Evolutionary conservation across 2,329 filamentous ascomycete genomes (phyloP).

Genomic region (Aspergillus jensenii): DNA sequence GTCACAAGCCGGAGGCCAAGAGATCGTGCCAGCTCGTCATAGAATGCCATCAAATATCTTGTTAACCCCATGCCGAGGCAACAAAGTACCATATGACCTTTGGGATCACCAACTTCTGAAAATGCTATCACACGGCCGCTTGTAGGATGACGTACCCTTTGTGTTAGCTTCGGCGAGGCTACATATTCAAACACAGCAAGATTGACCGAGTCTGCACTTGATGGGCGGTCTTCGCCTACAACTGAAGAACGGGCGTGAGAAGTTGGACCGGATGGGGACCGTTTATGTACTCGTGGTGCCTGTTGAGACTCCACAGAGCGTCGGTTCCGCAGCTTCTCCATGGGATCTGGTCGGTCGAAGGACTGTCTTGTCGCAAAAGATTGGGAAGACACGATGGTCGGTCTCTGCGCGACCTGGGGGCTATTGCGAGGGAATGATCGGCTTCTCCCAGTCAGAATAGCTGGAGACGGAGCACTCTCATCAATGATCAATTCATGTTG

Average conservation of each 20-base stretch:
- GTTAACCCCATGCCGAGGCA: conserved; percentile 98
- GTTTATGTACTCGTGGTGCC: conserved; percentile 33
- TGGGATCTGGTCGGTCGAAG: conserved; percentile 31
- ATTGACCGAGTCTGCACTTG: conserved; percentile 82
- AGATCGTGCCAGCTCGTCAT: conserved; percentile 89
- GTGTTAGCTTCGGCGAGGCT: conserved; percentile 77
- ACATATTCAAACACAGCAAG: conserved; percentile 84
- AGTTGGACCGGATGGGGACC: conserved; percentile 39
- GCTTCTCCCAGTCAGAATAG: conserved; percentile 61
- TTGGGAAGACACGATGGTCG: conserved; percentile 26
- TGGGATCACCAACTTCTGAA: conserved; percentile 90
- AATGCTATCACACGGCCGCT: conserved; percentile 90
- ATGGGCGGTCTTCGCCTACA: conserved; percentile 66
- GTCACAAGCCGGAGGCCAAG: conserved; percentile 89
- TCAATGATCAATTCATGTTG: conserved; percentile 32
- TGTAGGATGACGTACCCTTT: conserved; percentile 82
- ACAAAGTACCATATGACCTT: conserved; percentile 89
- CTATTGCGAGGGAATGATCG: conserved; percentile 31
- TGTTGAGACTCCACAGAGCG: conserved; percentile 30
- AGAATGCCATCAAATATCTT: conserved; percentile 93
- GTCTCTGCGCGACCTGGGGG: conserved; percentile 28
- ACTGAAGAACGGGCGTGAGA: conserved; percentile 45
- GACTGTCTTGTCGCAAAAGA: conserved; percentile 26
- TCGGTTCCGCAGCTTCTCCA: conserved; percentile 26
- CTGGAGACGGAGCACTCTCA: conserved; percentile 69